Conservation (phyloP, 306 rosid species). For the Psophocarpus tetragonolobus region DNA sequence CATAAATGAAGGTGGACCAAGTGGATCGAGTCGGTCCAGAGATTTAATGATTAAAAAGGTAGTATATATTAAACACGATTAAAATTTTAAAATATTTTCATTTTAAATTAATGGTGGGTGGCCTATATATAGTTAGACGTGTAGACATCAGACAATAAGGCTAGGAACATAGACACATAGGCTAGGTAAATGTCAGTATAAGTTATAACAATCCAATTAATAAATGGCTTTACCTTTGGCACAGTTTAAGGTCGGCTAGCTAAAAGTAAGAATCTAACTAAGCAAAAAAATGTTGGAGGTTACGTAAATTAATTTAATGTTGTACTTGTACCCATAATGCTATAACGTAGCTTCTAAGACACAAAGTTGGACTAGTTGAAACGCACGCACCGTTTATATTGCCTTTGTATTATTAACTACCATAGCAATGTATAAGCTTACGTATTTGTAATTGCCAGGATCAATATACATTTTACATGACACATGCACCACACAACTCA, state of each 20-base stretch:
- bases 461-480: not conserved
- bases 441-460: constrained; percentile 21
- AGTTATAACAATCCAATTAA: not conserved
- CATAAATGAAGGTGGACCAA: not conserved
- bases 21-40: not conserved
- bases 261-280: not conserved
- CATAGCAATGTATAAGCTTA: constrained; percentile 9
- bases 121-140: not conserved
- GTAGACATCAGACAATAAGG: not conserved
- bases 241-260: not conserved
- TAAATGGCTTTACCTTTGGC: not conserved
- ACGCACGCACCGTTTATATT: not conserved
- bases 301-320: constrained; percentile 10
- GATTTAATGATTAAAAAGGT: not conserved
- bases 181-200: no score
- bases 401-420: not conserved
- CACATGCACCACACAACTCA: not conserved
- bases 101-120: not conserved
- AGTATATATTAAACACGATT: not conserved
- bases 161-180: not conserved
- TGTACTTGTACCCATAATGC: not conserved
- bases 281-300: not conserved
- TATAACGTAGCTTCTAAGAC: constrained; percentile 8
- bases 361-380: constrained; percentile 25
- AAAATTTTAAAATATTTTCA: not conserved